These are phyloP conservation scores for Prunus persica DNA, from an alignment of 306 rosid species.

Conservation along the genomic window DNA sequence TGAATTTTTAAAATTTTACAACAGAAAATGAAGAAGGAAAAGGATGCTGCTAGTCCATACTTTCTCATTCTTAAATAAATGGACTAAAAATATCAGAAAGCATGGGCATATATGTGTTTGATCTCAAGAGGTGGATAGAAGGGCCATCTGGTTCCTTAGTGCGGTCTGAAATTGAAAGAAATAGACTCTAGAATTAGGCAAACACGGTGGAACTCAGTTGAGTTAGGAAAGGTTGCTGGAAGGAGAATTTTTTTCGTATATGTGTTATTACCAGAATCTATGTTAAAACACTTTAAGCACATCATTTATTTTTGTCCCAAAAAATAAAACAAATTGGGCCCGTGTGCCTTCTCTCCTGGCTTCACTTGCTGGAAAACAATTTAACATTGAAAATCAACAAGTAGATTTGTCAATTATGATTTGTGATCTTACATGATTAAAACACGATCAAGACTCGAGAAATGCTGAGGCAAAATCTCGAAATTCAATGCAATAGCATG, in stretches of 20 bases:
- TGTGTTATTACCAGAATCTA: too few relatives aligned
- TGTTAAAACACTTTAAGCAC: too few relatives aligned
- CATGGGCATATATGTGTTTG: not conserved
- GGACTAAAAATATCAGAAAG: not conserved
- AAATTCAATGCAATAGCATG: not conserved
- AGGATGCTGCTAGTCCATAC: not conserved
- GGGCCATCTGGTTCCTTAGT: not conserved
- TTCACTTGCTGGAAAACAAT: not conserved
- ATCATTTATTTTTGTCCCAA: too few relatives aligned
- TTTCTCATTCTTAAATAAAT: too few relatives aligned
- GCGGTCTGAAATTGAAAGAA: too few relatives aligned
- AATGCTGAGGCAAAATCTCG: not conserved
- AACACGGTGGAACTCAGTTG: too few relatives aligned
- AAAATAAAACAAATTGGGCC: too few relatives aligned
- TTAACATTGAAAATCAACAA: not conserved
- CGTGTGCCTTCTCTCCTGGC: not conserved
- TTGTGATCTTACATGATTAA: not conserved
- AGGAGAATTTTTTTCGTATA: too few relatives aligned
- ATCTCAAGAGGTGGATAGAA: not conserved
- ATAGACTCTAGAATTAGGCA: too few relatives aligned
- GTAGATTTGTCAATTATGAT: not conserved
- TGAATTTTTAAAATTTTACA: not conserved
- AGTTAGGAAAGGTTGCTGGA: too few relatives aligned
- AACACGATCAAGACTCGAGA: not conserved
- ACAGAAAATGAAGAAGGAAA: too few relatives aligned